Conservation (phyloP, 2,329 filamentous ascomycete genomes). For the Alternaria angustiovoidea region DNA sequence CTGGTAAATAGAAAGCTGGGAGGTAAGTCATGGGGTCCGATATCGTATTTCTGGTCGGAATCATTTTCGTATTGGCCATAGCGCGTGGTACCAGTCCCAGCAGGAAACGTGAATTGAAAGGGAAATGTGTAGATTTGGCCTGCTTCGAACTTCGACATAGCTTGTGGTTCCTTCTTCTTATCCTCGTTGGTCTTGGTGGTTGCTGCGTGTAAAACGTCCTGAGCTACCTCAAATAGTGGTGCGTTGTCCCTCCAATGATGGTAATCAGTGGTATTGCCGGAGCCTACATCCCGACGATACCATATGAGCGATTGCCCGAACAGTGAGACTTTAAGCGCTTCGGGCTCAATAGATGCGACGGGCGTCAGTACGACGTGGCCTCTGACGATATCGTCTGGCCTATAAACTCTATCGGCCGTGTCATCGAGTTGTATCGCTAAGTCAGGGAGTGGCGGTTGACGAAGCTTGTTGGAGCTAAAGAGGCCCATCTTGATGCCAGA, state of each 20-base stretch:
- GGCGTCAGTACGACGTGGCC: conserved; percentile 27
- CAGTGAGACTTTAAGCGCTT: conserved; percentile 30
- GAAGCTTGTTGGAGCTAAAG: conserved; percentile 25
- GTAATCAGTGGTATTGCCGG: conserved; percentile 16
- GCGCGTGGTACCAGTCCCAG: conserved; percentile 24
- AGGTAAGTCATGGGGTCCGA: conserved; percentile 31
- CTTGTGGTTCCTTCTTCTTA: background rate
- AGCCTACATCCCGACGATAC: background rate
- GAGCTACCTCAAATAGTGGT: conserved; percentile 28
- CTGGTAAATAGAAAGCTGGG: conserved; percentile 28
- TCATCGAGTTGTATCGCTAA: conserved; percentile 25
- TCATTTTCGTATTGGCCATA: conserved; percentile 27
- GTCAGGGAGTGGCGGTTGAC: conserved; percentile 23
- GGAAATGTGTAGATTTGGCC: conserved; percentile 28
- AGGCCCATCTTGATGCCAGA: conserved; percentile 24
- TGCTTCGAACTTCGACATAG: conserved; percentile 3
- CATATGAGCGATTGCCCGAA: conserved; percentile 22
- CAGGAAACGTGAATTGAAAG: conserved; percentile 31
- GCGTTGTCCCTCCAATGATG: conserved; percentile 36
- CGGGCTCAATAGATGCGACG: conserved; percentile 21
- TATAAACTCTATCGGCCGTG: conserved; percentile 25
- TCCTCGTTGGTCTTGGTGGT: background rate
- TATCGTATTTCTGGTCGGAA: conserved; percentile 21
- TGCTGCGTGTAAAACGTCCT: conserved; percentile 20
- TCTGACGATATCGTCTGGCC: conserved; percentile 29